Evolutionary conservation across 1,284 basidiomycete species (phyloP).

Genomic region (Sporisorium scitamineum): DNA sequence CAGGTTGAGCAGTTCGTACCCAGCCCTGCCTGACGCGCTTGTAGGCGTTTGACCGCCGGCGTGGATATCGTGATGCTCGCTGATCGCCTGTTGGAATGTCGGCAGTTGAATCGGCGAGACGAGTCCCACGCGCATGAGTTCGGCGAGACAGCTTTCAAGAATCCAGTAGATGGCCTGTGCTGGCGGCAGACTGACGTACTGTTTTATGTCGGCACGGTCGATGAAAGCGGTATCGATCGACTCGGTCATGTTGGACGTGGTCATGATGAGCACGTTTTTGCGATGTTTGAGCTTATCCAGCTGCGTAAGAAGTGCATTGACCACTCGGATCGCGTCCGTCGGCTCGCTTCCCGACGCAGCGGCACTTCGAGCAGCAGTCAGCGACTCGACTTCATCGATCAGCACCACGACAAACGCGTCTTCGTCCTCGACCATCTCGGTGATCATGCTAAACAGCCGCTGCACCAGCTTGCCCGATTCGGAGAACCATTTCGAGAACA

Average conservation of each 20-base stretch:
- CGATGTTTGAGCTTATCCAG: slow-evolving; percentile 92
- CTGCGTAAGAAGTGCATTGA: slow-evolving; percentile 96
- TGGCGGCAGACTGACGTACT: slow-evolving; percentile 91
- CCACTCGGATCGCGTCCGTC: slow-evolving; percentile 92
- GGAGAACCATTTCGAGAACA: slow-evolving; percentile 77
- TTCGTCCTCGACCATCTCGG: slow-evolving; percentile 87
- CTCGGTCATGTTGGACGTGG: slow-evolving; percentile 93
- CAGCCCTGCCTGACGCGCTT: slow-evolving; percentile 53
- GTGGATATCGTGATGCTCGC: neutral
- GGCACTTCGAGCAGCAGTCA: slow-evolving; percentile 93
- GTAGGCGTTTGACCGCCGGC: too few relatives aligned
- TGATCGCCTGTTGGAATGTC: slow-evolving; percentile 1
- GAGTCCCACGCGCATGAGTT: slow-evolving; percentile 82
- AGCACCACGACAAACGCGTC: slow-evolving; percentile 91
- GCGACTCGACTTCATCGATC: slow-evolving; percentile 94
- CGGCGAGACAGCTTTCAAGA: slow-evolving; percentile 82
- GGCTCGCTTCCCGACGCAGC: slow-evolving; percentile 94
- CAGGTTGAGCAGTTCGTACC: slow-evolving; percentile 76
- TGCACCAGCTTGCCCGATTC: slow-evolving; percentile 99
- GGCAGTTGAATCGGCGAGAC: slow-evolving; percentile 71
- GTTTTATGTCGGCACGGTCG: slow-evolving; percentile 95
- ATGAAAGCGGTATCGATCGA: slow-evolving; percentile 96
- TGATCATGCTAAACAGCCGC: slow-evolving; percentile 87
- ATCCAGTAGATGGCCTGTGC: slow-evolving; percentile 94
- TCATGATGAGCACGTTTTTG: slow-evolving; percentile 94